These are phyloP conservation scores for Hypomontagnella submonticulosa DNA, from an alignment of 495 filamentous ascomycete genomes.

Conservation along the genomic window DNA sequence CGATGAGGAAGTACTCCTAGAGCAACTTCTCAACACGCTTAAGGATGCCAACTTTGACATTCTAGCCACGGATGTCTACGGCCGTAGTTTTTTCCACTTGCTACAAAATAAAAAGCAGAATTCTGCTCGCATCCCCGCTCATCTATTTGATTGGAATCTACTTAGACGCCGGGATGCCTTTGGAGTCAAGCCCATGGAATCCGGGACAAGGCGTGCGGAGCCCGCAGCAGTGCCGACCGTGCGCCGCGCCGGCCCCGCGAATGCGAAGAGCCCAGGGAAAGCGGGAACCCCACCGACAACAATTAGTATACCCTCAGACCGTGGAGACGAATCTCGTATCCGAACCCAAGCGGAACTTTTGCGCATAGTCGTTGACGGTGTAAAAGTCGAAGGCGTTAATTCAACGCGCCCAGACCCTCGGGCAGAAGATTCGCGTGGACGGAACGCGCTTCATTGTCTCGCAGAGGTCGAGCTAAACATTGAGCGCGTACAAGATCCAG, in stretches of 20 bases:
- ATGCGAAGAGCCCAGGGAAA: slow-evolving; percentile 6
- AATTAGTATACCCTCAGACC: slow-evolving; percentile 20
- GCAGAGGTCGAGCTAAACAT: slow-evolving; percentile 53
- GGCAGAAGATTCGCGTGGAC: slow-evolving; percentile 55
- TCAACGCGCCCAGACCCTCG: slow-evolving; percentile 45
- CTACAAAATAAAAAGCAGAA: slow-evolving; percentile 35
- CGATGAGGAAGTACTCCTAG: slow-evolving; percentile 37
- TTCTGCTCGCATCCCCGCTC: slow-evolving; percentile 28
- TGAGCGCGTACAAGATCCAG: slow-evolving; percentile 16
- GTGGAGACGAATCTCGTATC: slow-evolving; percentile 30
- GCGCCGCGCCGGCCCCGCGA: slow-evolving; percentile 17
- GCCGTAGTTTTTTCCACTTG: slow-evolving; percentile 58
- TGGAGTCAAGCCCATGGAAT: slow-evolving; percentile 42
- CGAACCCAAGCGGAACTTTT: slow-evolving; percentile 50
- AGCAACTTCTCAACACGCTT: slow-evolving; percentile 45
- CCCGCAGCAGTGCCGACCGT: not conserved
- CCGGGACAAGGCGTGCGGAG: not conserved
- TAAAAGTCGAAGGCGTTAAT: slow-evolving; percentile 38
- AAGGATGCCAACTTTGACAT: slow-evolving; percentile 46
- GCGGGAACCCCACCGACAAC: slow-evolving; percentile 2
- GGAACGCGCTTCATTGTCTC: slow-evolving; percentile 62
- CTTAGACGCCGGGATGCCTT: slow-evolving; percentile 54
- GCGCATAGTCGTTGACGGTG: slow-evolving; percentile 43
- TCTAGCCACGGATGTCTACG: slow-evolving; percentile 55
- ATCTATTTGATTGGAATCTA: slow-evolving; percentile 28